phyloP scores from a whole-genome alignment of 1,284 basidiomycete species.

The Cronartium quercuum region DNA sequence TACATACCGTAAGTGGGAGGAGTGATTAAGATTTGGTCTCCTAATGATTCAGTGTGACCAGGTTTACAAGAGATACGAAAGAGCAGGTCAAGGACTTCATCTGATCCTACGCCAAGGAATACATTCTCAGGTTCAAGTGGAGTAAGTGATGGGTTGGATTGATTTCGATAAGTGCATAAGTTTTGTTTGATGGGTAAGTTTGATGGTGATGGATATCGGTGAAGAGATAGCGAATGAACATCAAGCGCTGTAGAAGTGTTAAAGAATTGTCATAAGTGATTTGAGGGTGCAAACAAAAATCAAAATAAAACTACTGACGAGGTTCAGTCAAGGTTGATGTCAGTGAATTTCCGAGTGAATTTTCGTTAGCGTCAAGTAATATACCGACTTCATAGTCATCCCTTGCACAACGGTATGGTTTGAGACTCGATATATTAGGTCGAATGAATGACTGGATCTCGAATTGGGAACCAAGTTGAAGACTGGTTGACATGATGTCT shows the following conservation, averaged over 20 bases:
- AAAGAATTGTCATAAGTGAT: conserved; percentile 42
- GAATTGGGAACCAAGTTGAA: conserved; percentile 67
- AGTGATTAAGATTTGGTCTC: conserved; percentile 72
- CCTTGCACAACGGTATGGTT: conserved; percentile 90
- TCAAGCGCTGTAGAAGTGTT: conserved; percentile 47
- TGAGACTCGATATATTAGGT: conserved; percentile 83
- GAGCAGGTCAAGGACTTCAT: conserved; percentile 92
- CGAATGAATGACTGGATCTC: conserved; percentile 75
- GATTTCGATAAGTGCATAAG: conserved; percentile 60
- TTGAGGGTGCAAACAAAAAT: conserved; percentile 28
- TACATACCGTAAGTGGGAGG: conserved; percentile 99
- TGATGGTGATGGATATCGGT: conserved; percentile 81
- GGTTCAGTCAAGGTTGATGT: conserved; percentile 44
- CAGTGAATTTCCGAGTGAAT: conserved; percentile 84
- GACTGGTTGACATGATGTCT: too few species aligned
- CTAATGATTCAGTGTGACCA: conserved; percentile 50
- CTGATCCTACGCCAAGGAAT: conserved; percentile 92
- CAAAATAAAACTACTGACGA: not conserved
- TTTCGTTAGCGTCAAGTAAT: conserved; percentile 97
- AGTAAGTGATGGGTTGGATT: conserved; percentile 49
- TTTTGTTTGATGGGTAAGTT: conserved; percentile 68
- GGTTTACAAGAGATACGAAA: conserved; percentile 84
- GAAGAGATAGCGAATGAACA: conserved; percentile 55
- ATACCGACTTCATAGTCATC: conserved; percentile 92
- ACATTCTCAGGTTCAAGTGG: conserved; percentile 59